Conservation (phyloP, 495 filamentous ascomycete genomes). For the Xylaria curta region DNA sequence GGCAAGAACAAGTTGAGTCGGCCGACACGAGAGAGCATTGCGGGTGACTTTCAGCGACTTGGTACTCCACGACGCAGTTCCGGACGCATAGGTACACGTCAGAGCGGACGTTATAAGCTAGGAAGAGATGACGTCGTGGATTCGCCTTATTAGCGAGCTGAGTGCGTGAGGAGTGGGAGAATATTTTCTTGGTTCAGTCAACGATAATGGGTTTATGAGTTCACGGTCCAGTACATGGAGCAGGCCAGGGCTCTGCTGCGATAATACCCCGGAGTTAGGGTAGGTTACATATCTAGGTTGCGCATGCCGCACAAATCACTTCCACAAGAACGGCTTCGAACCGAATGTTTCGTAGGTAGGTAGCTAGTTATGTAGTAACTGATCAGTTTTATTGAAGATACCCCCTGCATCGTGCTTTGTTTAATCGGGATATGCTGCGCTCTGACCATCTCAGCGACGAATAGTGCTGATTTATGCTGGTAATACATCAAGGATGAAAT, state of each 20-base stretch:
- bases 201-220: slow-evolving; percentile 23
- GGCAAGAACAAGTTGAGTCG: slow-evolving; percentile 81
- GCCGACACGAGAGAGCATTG: slow-evolving; percentile 91
- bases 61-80: slow-evolving; percentile 55
- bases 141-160: slow-evolving; percentile 69
- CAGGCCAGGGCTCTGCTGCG: neutral
- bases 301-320: neutral
- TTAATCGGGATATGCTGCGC: neutral
- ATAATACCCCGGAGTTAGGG: slow-evolving; percentile 30
- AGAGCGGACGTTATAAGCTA: slow-evolving; percentile 62
- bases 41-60: slow-evolving; percentile 57
- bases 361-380: slow-evolving; percentile 20
- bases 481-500: slow-evolving; percentile 1
- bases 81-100: slow-evolving; percentile 55
- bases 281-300: slow-evolving; percentile 4
- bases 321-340: slow-evolving; percentile 5
- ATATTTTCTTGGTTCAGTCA: neutral
- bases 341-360: slow-evolving; percentile 19
- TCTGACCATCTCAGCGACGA: neutral
- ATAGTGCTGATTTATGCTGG: neutral
- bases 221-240: slow-evolving; percentile 11
- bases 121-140: slow-evolving; percentile 82
- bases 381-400: neutral
- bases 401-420: neutral
- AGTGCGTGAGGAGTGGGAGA: neutral